Base-by-base conservation (phyloP, 139 green algal species). In the Microglena sp. region DNA sequence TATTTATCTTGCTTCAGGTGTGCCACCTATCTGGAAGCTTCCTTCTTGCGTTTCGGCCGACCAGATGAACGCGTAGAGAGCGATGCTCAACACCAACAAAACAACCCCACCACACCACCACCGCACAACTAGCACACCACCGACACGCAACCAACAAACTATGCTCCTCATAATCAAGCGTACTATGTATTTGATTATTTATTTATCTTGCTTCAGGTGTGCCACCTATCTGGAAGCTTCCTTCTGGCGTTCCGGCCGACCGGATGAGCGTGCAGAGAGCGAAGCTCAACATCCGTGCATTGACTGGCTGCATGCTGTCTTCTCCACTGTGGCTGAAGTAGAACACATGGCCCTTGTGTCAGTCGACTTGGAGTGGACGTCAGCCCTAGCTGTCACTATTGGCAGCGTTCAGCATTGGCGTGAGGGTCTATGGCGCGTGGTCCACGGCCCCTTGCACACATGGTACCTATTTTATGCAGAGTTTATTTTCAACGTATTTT, bases 251-350 rank as follows among this genome's bases (percentile, higher is more conserved):
- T 61, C 68, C 26, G 50, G 44, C 3, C 69, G 76, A 6, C 83
- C 83, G 1, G 34, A 75, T 44, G 78, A 85, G 43, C 59, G 72
- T 1, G 78, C 83, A 1, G 60, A 71, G n/a, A 59, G 26, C 24
- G 76, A 74, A 5, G 70, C 82, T 0, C 26, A 44, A 0, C 86
- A 92, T 61, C 68, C 83, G 2, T 70, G 66, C 1, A n/a, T 89
- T 0, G 81, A 89, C 61, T 76, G 69, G 58, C 58, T 87, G 43
- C 69, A 79, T 21, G 76, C 83, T 0, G 11, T 69, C 5, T 33
- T 90, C 0, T 34, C 53, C 1, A 72, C 72, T 3, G 50, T 86
- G 5, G 62, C 58, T 7, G 79, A 66, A 1, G 8, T 84, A 6
- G 84, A 87, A 59, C 45, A 43, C 27, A 33, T 80, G 33, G 4